Base-by-base conservation (phyloP, 2,329 filamentous ascomycete genomes). In the Paraphaeosphaeria sporulosa region DNA sequence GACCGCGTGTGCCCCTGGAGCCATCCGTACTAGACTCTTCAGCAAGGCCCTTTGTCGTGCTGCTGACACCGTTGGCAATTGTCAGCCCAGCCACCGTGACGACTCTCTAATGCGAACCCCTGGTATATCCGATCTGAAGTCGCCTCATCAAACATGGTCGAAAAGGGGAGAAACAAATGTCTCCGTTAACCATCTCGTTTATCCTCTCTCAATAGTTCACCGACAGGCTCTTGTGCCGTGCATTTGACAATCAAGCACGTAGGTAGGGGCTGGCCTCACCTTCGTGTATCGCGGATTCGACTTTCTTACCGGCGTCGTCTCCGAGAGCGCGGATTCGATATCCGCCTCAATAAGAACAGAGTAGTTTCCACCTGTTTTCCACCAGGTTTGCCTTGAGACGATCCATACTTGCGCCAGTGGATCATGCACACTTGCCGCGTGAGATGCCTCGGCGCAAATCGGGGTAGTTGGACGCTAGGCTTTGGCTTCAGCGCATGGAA, bases 311-410 rank as follows among this genome's bases (percentile, higher is more conserved):
- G 67, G 69, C 47, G 38, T 43, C 61, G 52, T 57, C 67, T 71
- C 71, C 68, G 67, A 47, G 62, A 61, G 58, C 58, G 60, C 59
- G 64, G 66, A 71, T 70, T 73, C 66, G 68, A 70, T 60, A 50
- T 57, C 34, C 38, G 61, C 55, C 55, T 58, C 49, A 23, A 40
- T 51, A 3, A 23, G 17, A 13, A 61, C 59, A 54, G 62, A 61
- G 59, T 62, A 12, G 48, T 51, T 68, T 61, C 53, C 58, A 65
- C 36, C 58, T 42, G 21, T 27, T 17, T 15, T 27, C n/a, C 46
- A 58, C 64, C 38, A 60, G 62, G 64, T 67, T 69, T 63, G 68
- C 64, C 66, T 66, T 56, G 58, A 65, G 42, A 61, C 60, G 64
- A 67, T 65, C 46, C 53, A 62, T 63, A 65, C 63, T 64, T 53